Evolutionary conservation across 352 stramenopile genomes (phyloP).

Genomic region (Globisporangium lucens): DNA sequence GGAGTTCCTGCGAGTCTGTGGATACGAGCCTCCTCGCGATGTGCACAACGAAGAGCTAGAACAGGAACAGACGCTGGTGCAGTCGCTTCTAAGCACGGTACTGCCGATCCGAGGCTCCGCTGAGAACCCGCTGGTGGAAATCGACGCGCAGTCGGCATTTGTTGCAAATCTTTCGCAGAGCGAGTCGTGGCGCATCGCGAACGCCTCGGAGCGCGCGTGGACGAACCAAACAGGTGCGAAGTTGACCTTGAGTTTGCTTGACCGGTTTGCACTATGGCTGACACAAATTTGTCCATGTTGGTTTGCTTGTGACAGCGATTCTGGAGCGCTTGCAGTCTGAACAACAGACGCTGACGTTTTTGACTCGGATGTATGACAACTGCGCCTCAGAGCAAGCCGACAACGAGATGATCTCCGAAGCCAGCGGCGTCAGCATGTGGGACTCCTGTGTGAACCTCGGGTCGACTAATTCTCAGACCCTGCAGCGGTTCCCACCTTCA

Average conservation of each 20-base stretch:
- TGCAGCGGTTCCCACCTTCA: background rate
- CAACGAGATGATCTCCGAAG: background rate
- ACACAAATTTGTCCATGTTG: background rate
- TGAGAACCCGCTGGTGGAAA: conserved; percentile 4
- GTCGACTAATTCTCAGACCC: background rate
- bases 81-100: conserved; percentile 9
- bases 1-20: conserved; percentile 24
- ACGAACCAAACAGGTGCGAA: conserved; percentile 10
- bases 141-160: conserved; percentile 3
- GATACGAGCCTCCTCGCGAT: background rate
- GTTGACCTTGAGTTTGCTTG: background rate
- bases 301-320: background rate
- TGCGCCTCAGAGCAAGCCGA: background rate
- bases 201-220: conserved; percentile 3
- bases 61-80: background rate
- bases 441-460: conserved; percentile 1
- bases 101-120: conserved; percentile 9
- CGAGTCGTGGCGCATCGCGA: background rate
- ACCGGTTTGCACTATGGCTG: background rate
- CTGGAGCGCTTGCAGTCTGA: conserved; percentile 1
- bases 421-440: background rate
- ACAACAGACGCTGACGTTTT: background rate
- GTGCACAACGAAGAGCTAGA: background rate
- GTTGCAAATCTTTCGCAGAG: background rate
- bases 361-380: conserved; percentile 8